Conservation (phyloP, 768 basidiomycete genomes). For the Tylopilus intermedius region DNA sequence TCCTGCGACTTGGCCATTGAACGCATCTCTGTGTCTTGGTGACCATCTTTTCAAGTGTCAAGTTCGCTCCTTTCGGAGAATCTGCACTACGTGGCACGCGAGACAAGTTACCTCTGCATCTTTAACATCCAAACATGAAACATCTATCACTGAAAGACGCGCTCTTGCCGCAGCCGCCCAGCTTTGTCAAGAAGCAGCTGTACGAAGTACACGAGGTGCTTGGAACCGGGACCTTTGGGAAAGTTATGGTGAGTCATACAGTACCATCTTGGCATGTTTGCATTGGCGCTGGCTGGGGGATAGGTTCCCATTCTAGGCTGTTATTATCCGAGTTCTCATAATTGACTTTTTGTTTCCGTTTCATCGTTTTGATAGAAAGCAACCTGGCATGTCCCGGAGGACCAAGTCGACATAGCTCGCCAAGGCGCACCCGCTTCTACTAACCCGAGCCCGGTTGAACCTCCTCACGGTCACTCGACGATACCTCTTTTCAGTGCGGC, state of each 20-base stretch:
- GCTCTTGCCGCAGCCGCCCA: conserved; percentile 77
- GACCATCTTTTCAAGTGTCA: neutral
- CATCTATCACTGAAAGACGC: conserved; percentile 45
- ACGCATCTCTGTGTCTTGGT: neutral
- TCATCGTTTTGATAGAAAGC: conserved; percentile 44
- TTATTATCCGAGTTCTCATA: neutral
- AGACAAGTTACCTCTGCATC: neutral
- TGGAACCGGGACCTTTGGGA: conserved; percentile 85
- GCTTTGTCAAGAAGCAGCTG: conserved; percentile 80
- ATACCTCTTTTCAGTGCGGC: conserved; percentile 29
- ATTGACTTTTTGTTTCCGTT: conserved; percentile 1
- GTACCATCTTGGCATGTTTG: neutral
- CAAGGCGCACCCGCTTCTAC: conserved; percentile 50
- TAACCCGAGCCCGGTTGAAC: conserved; percentile 16
- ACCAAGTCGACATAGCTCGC: conserved; percentile 51
- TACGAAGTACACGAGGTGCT: conserved; percentile 71
- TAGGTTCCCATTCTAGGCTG: neutral
- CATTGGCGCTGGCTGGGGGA: neutral
- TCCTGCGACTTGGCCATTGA: neutral
- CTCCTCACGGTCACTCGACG: conserved; percentile 17
- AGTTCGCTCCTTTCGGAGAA: neutral
- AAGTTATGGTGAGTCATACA: conserved; percentile 64
- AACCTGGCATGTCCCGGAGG: conserved; percentile 71
- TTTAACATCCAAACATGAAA: conserved; percentile 21
- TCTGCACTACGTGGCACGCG: neutral